These are phyloP conservation scores for Termitomyces sp. DNA, from an alignment of 1,284 basidiomycete species.

Conservation along the genomic window DNA sequence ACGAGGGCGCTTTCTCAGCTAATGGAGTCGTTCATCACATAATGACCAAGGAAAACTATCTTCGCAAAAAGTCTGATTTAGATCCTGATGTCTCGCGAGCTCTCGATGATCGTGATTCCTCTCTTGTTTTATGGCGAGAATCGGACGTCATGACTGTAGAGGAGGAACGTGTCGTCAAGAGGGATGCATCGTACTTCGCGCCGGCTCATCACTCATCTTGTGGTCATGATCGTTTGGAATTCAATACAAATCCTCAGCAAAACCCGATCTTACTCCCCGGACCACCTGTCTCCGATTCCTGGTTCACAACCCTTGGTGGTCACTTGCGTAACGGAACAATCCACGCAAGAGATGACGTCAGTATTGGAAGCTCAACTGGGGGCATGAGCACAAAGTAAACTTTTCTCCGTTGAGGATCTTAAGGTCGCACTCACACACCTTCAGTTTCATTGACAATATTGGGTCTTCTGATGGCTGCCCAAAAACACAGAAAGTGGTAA, in stretches of 20 bases:
- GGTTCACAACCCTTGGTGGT: conserved; percentile 31
- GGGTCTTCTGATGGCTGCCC: conserved; percentile 73
- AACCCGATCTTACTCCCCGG: conserved; percentile 48
- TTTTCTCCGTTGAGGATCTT: conserved; percentile 6
- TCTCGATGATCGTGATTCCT: conserved; percentile 39
- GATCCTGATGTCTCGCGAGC: conserved; percentile 48
- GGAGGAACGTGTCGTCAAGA: conserved; percentile 39
- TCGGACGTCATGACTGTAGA: conserved; percentile 53
- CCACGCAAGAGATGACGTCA: conserved; percentile 52
- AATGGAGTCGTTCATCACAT: conserved; percentile 71
- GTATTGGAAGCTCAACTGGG: conserved; percentile 36
- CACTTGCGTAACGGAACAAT: conserved; percentile 30
- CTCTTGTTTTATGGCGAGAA: conserved; percentile 70
- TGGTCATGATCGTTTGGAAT: conserved; percentile 64
- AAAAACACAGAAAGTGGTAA: conserved; percentile 65
- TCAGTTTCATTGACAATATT: conserved; percentile 66
- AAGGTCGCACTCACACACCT: conserved; percentile 2
- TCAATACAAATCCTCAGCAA: conserved; percentile 55
- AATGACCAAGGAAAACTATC: conserved; percentile 68
- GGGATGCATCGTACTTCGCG: conserved; percentile 23
- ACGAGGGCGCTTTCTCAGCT: conserved; percentile 74
- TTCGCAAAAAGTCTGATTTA: conserved; percentile 49
- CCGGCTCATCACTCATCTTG: conserved; percentile 36
- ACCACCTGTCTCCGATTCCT: conserved; percentile 20
- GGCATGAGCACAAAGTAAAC: conserved; percentile 50